Base-by-base conservation (phyloP, 169 alveolate species). In the Eimeria necatrix region DNA sequence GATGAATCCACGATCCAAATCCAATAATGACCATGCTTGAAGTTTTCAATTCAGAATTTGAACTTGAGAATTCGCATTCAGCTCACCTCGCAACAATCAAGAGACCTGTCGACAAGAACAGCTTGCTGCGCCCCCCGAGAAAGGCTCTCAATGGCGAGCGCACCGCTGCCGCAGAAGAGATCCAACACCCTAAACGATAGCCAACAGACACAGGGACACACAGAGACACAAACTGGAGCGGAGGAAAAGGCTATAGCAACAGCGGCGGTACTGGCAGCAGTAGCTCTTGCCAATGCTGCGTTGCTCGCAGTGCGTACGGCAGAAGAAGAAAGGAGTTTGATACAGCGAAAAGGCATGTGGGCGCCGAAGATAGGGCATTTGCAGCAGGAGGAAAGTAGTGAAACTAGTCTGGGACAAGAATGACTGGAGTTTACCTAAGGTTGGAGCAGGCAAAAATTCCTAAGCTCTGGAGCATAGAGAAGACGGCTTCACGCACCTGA, bases 141-240 rank as follows among this genome's bases (percentile, higher is more conserved):
- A 41, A 89, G 61, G 64, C 85, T 71, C 80, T 89, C 94, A 64
- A 89, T 18, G 32, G 88, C 73, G 41, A 89, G 76, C 26, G 94
- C 94, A 3, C 94, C 94, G 41, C 94, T 89, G 20, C 94, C 94
- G 53, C 89, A 70, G 78, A 73, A 89, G 10, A 89, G 78, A 73
- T 89, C 94, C 60, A 89, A 74, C 7, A 89, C 94, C 51, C 94
- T 89, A 71, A 24, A 32, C 0, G 52, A 71, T 8, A 22, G 20
- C 24, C 46, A 71, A 24, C 22, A 71, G 18, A 18, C 83, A 71
- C 20, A 20, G 24, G 18, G 53, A 71, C n/a, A 20, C 48, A 71
- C 52, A 5, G 81, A 26, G 18, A 6, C 83, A 32, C 24, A 8
- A 71, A 14, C 51, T 8, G 49, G 9, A 71, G 53, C 51, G 7